Conservation (phyloP, 345 rosid species). For the Ricinus communis region DNA sequence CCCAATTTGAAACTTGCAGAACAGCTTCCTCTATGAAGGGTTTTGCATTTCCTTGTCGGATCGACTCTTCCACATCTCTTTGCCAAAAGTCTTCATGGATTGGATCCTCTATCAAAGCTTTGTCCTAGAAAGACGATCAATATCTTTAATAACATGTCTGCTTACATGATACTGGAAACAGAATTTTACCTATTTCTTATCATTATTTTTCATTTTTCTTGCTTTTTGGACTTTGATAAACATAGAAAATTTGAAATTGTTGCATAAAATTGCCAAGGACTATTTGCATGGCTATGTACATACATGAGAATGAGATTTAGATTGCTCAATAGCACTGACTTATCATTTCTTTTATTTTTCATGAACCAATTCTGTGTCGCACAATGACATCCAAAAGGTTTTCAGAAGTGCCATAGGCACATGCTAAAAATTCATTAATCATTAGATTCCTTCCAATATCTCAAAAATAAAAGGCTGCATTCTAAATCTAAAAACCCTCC, state of each 20-base stretch:
- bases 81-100: constrained; percentile 71
- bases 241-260: neutral
- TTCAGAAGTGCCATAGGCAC: neutral
- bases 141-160: constrained; percentile 1
- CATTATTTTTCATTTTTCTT: neutral
- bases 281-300: neutral
- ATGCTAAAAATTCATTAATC: neutral
- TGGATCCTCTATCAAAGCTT: constrained; percentile 66
- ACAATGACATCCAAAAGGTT: neutral
- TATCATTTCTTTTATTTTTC: neutral
- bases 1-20: constrained; percentile 67
- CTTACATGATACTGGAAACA: neutral
- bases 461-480: neutral
- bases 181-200: neutral
- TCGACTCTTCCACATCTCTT: constrained; percentile 73
- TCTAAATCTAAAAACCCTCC: neutral
- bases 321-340: neutral
- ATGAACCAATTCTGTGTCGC: neutral
- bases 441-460: neutral
- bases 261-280: neutral
- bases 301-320: neutral
- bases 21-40: constrained; percentile 69
- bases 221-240: neutral
- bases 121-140: constrained; percentile 39
- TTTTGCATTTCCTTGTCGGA: constrained; percentile 56